Evolutionary conservation across 768 basidiomycete genomes (phyloP), one percentile per base, ranked within the genome.

Genomic region (Mrakia gelida): DNA sequence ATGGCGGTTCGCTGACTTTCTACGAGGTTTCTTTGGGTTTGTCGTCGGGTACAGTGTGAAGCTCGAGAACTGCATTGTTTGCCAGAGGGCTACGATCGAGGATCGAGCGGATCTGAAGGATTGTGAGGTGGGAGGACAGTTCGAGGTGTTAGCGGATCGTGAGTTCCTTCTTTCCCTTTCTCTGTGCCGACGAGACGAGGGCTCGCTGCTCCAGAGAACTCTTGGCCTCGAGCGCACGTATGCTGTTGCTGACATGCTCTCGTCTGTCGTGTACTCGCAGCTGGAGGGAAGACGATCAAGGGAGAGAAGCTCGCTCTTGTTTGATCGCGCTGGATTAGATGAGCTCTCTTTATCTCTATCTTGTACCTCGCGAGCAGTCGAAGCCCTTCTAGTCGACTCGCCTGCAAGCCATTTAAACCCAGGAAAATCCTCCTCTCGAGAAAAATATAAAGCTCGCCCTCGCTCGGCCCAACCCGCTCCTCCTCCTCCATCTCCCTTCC

Each of bases 91-190:
- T 0, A 68, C 83, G 26, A 79, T 86, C 21, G 85, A 83, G 13
- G 85, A 85, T 52, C 82, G 83, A 63, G 80, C 83, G 1, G 79
- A 82, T 61, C 80, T 85, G 56, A 85, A 83, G 75, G 85, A 85
- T 73, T 85, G 84, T 78, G 85, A 86, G 80, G 81, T 85, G 54
- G 85, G 84, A 30, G 81, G 83, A 0, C 84, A 85, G 28, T 85
- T 82, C 68, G 83, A 83, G 65, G 83, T 82, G 18, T 78, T 81
- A 30, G 79, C 83, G 3, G 83, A 83, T 0, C 82, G 84, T 83
- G 75, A 80, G 84, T 82, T 10, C 26, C n/a, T 7, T 59, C 26
- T 59, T 26, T 4, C 59, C 28, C 54, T 56, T 56, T 56, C 54
- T n/a, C 2, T 28, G n/a, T n/a, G n/a, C n/a, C n/a, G n/a, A n/a